Evolutionary conservation across 148 eudicot genomes (phyloP).

Genomic region (Rhododendron mucronatum): DNA sequence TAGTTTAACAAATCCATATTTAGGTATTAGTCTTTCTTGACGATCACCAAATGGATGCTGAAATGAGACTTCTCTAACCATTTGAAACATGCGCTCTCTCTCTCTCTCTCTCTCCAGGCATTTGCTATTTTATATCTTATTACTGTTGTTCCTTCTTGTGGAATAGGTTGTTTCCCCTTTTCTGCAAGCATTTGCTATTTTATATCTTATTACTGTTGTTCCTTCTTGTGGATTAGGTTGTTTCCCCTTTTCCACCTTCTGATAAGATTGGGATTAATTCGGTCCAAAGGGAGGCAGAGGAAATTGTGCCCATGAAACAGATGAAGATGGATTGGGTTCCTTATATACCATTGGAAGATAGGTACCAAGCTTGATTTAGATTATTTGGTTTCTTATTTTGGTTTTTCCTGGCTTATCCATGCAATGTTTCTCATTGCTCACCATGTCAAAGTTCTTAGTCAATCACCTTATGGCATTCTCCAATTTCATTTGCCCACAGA

Average conservation of each 20-base stretch:
- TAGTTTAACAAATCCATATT: neutral
- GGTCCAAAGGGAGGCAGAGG: conserved; percentile 92
- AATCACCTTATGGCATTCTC: neutral
- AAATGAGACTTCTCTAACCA: neutral
- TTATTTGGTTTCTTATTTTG: neutral
- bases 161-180: conserved; percentile 81
- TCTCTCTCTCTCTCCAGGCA: neutral
- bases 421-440: neutral
- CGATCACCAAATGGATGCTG: conserved; percentile 2
- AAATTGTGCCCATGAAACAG: conserved; percentile 87
- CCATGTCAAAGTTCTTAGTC: neutral
- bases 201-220: neutral
- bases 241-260: conserved; percentile 91
- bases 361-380: conserved; percentile 35
- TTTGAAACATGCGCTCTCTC: neutral
- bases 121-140: neutral
- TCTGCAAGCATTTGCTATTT: conserved; percentile 15
- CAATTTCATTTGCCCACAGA: conserved; percentile 33
- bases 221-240: conserved; percentile 49
- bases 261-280: conserved; percentile 95
- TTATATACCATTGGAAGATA: conserved; percentile 69
- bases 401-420: neutral
- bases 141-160: conserved; percentile 11
- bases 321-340: conserved; percentile 99
- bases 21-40: neutral